Evolutionary conservation across 1,139 yeast genomes (phyloP), one percentile per base, ranked within the genome.

Genomic region (Nematodospora anomalae): DNA sequence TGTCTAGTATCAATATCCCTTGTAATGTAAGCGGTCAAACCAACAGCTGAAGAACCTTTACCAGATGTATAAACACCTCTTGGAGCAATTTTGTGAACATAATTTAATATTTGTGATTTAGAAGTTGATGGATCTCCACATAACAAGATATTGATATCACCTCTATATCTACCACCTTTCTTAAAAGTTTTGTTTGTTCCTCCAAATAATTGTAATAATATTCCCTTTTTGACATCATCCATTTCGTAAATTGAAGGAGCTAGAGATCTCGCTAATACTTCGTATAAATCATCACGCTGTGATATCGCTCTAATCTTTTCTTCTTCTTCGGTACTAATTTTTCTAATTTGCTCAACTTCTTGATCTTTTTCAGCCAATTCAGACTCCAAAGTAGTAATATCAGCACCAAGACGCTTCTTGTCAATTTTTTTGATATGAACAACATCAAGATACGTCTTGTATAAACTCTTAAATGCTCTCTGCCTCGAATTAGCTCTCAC

Each of bases 41-140:
- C 99, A 38, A 92, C 99, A 0, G 99, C 99, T 16, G 98, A 92
- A 0, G 97, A 89, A 37, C 98, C 98, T 55, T 92, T 92, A 62
- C 99, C 99, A 1, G 97, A 89, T 2, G 99, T 92, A 60, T 90
- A 92, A 28, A 94, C 88, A 50, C 98, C 98, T 57, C 98, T 74
- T 27, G 99, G 99, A 0, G 98, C 95, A 48, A 92, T 92, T 57
- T 90, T 88, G 63, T 92, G 98, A 34, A 92, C 97, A 50, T 92
- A 92, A 55, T 89, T 94, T 49, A 92, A 71, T 39, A 92, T 67
- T 61, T 92, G 99, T 2, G 98, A 92, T 58, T 92, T 92, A 9
- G 97, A 83, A 3, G 99, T 92, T 7, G 97, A 90, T 2, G 99
- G 99, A 58, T 92, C 99, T 52, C 99, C 99, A 67, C 97, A 90